Base-by-base conservation (phyloP, 2,329 filamentous ascomycete genomes). In the Penicillium sp. region DNA sequence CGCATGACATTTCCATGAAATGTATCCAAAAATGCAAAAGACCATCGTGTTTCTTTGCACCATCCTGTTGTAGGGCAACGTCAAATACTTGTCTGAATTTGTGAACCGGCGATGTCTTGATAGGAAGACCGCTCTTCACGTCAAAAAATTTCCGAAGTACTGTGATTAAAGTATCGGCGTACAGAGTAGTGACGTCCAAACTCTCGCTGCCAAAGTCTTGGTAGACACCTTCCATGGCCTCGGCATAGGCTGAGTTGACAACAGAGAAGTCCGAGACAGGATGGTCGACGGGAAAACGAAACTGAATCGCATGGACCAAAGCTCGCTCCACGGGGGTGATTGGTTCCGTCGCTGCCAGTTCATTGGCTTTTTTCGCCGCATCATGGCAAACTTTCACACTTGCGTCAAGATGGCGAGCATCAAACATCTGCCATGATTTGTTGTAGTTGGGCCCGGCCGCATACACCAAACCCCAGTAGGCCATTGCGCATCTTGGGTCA, bases 11-110 rank as follows among this genome's bases (percentile, higher is more conserved):
- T 66, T 91, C 88, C 79, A 89, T 87, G 4, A 90, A 79, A 61
- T 91, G 88, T 26, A 91, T 88, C 69, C 91, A 91, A 33, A 91
- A 73, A 67, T 92, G 89, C 1, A 90, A 76, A 0, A 91, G 72
- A 0, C 88, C 89, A 0, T 89, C 86, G 63, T 94, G 89, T 1
- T 74, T 61, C 5, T 77, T 67, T 0, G 77, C 81, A 3, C 73
- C 76, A 0, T 77, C 67, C 3, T 77, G 75, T 1, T 71, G 66
- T 23, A 92, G 70, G 0, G 83, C 83, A 2, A 67, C 68, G 14
- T 89, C 86, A 2, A 90, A 75, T 0, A 87, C 73, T 0, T 60
- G 60, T 61, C 85, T 86, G 0, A 78, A 80, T 51, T 88, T 83
- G 1, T 85, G 56, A 0, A 83, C 85, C 6, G 73, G 79, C 2